These are phyloP conservation scores for Clavispora carvajalis DNA, from an alignment of 805 yeast species.

Conservation along the genomic window DNA sequence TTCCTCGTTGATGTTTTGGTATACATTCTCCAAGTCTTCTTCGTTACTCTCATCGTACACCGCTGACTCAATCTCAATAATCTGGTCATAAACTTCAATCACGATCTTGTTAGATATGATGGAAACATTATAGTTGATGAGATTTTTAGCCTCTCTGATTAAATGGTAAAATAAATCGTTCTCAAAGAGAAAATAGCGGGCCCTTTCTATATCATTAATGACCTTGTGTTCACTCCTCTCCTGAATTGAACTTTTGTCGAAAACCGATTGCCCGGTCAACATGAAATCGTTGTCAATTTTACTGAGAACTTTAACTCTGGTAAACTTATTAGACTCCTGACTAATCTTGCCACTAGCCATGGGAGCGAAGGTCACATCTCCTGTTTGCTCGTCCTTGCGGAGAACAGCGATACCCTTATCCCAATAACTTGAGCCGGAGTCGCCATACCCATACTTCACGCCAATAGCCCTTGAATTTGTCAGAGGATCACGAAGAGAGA, in stretches of 20 bases:
- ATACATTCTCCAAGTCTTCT: constrained; percentile 28
- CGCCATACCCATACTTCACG: constrained; percentile 86
- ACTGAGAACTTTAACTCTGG: constrained; percentile 56
- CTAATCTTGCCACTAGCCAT: constrained; percentile 25
- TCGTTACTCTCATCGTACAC: constrained; percentile 37
- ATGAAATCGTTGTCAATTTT: constrained; percentile 50
- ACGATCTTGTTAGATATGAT: constrained; percentile 60
- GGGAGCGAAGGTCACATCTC: constrained; percentile 32
- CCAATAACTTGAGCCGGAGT: constrained; percentile 74
- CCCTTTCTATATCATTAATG: constrained; percentile 54
- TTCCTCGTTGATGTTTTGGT: constrained; percentile 26
- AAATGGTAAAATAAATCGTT: constrained; percentile 81
- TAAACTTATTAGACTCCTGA: constrained; percentile 39
- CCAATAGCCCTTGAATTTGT: constrained; percentile 54
- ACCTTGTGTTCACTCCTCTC: constrained; percentile 13
- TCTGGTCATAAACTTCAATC: constrained; percentile 59
- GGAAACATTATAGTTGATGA: constrained; percentile 65
- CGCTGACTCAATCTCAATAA: constrained; percentile 67
- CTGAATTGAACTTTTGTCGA: constrained; percentile 14
- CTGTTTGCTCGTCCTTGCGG: constrained; percentile 39
- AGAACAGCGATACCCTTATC: constrained; percentile 76
- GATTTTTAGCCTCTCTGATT: constrained; percentile 64
- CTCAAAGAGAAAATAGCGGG: constrained; percentile 76
- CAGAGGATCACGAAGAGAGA: constrained; percentile 55
- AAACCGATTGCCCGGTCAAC: constrained; percentile 53